These are phyloP conservation scores for Phytophthora hibernalis DNA, from an alignment of 352 stramenopile genomes.

Conservation along the genomic window DNA sequence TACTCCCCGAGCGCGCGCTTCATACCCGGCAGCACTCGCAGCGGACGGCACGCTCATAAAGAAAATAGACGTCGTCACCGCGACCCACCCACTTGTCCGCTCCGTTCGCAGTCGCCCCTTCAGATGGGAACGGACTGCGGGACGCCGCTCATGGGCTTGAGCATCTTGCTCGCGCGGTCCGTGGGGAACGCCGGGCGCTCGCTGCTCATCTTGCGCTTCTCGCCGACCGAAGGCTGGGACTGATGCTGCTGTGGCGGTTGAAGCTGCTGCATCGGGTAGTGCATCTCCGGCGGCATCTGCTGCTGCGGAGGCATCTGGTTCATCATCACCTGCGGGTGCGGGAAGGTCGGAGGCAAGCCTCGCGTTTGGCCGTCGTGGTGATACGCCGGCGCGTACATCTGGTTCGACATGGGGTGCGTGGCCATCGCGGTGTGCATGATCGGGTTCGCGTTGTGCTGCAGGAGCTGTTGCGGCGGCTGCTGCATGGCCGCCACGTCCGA, in stretches of 20 bases:
- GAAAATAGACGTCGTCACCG: constrained; percentile 26
- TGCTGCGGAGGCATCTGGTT: constrained; percentile 45
- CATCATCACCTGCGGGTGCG: constrained; percentile 64
- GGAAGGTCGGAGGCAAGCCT: constrained; percentile 57
- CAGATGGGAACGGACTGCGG: constrained; percentile 50
- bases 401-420: constrained; percentile 37
- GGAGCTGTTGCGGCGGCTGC: constrained; percentile 35
- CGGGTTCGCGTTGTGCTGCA: constrained; percentile 38
- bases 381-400: constrained; percentile 36
- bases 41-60: constrained; percentile 34
- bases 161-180: constrained; percentile 45
- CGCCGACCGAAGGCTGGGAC: constrained; percentile 29
- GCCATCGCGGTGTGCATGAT: constrained; percentile 44
- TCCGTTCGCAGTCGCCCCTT: constrained; percentile 14
- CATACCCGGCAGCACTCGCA: constrained; percentile 34
- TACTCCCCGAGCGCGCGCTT: constrained; percentile 36
- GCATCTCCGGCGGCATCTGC: constrained; percentile 43
- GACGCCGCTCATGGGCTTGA: constrained; percentile 48
- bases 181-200: constrained; percentile 45
- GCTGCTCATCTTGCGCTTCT: constrained; percentile 63
- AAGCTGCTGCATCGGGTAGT: constrained; percentile 41
- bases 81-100: background rate
- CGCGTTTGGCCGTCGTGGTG: constrained; percentile 47
- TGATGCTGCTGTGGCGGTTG: constrained; percentile 24
- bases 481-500: constrained; percentile 45